Percentiles rank a stretch among this genome's conserved stretches.
These are phyloP conservation scores for Sonneratia caseolaris DNA, from an alignment of 345 rosid species.

Conservation along the genomic window DNA sequence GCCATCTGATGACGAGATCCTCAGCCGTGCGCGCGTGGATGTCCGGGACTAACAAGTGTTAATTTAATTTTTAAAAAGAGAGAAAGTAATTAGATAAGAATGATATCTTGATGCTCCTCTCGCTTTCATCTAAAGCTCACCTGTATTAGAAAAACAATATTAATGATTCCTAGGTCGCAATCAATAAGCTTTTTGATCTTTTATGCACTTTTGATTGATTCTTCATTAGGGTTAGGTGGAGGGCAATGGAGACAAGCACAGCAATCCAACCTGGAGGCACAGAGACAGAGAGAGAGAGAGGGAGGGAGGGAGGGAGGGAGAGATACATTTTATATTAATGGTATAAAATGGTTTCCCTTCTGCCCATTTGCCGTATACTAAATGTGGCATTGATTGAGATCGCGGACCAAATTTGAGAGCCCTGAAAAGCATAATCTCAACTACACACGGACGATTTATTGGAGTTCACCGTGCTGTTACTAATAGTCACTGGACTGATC, in stretches of 20 bases:
- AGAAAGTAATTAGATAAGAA: no score
- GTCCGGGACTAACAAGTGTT: neutral
- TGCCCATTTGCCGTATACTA: neutral
- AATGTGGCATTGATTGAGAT: neutral
- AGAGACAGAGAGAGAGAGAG: neutral
- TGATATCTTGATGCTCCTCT: neutral
- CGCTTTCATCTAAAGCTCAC: neutral
- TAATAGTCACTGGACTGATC: no score
- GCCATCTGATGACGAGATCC: neutral
- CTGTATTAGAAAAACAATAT: neutral
- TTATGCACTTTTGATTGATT: neutral
- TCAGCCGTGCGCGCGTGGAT: neutral
- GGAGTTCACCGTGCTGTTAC: no score
- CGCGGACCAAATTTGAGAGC: neutral
- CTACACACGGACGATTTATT: neutral
- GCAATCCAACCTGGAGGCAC: constrained; percentile 2
- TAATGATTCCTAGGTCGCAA: constrained; percentile 1
- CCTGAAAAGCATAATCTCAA: neutral
- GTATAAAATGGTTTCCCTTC: neutral
- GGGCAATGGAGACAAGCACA: neutral
- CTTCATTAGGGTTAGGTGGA: constrained; percentile 1
- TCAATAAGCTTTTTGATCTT: neutral
- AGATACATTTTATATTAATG: no score
- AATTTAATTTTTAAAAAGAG: no score
- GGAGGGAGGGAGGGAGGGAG: neutral